phyloP scores from a whole-genome alignment of 257 asterid species.

The Coffea eugenioides region DNA sequence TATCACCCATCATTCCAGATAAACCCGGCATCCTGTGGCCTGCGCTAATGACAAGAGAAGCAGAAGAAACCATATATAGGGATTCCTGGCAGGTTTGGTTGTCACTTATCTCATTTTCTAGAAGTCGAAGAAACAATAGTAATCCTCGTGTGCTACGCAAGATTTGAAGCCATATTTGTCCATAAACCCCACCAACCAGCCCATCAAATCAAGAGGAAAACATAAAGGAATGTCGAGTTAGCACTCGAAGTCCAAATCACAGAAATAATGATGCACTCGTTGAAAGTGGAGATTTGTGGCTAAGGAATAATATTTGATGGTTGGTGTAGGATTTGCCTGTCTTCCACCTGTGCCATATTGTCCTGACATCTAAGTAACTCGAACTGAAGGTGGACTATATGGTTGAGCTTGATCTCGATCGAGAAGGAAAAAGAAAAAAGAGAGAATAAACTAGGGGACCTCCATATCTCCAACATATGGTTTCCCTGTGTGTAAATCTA shows the following conservation, averaged over 20 bases:
- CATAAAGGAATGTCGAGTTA: background rate
- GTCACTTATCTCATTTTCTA: too few species aligned
- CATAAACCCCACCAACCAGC: background rate
- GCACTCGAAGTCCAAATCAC: background rate
- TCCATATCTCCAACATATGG: conserved; percentile 1
- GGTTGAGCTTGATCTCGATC: too few species aligned
- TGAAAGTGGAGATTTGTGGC: conserved; percentile 8
- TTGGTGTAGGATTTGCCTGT: background rate
- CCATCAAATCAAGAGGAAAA: background rate
- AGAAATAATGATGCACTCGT: conserved; percentile 10
- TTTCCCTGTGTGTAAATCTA: background rate
- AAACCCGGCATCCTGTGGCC: background rate
- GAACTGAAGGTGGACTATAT: background rate
- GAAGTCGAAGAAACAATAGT: too few species aligned
- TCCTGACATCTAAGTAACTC: background rate
- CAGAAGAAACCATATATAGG: background rate
- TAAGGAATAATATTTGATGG: background rate
- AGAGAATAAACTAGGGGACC: conserved; percentile 1
- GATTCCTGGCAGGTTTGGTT: background rate
- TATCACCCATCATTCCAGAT: background rate
- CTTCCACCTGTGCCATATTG: background rate
- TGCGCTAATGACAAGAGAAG: background rate
- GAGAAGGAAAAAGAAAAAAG: too few species aligned
- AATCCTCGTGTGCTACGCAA: background rate
- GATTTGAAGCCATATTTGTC: background rate